Conservation (phyloP, 169 alveolate genomes). For the Eimeria acervulina region DNA sequence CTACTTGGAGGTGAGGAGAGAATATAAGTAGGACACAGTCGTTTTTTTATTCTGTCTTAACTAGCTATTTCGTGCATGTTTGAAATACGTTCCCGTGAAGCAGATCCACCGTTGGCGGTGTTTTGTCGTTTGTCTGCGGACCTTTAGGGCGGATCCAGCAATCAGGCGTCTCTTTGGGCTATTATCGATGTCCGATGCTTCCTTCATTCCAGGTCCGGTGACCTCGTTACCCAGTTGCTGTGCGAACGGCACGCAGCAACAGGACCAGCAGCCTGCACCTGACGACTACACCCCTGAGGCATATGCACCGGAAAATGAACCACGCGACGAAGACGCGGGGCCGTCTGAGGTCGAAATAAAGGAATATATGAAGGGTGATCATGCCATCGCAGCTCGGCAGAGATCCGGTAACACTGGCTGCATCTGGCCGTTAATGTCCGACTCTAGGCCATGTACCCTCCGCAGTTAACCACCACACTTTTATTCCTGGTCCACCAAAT, state of each 20-base stretch:
- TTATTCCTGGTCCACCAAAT: not conserved
- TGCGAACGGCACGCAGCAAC: not conserved
- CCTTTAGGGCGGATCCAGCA: not conserved
- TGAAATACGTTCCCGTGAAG: not conserved
- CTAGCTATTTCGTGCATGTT: not conserved
- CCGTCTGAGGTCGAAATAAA: constrained; percentile 2
- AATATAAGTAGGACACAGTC: not conserved
- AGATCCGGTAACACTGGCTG: constrained; percentile 2
- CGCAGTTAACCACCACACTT: not conserved
- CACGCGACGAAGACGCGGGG: not conserved
- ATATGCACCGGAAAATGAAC: not conserved
- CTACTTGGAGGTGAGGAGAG: not conserved
- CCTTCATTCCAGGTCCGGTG: not conserved
- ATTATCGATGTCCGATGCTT: not conserved
- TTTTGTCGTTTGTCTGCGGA: not conserved
- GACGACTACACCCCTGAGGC: not conserved
- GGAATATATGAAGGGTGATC: not conserved
- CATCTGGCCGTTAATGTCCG: not conserved
- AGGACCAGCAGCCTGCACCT: not conserved
- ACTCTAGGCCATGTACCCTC: not conserved
- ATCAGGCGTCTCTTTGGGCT: not conserved
- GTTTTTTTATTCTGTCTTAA: not conserved
- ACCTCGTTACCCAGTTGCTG: not conserved
- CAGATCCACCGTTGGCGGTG: not conserved
- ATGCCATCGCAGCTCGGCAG: not conserved